Percentiles rank a stretch among this genome's conserved stretches.
Evolutionary conservation across 2,329 filamentous ascomycete genomes (phyloP).

Genomic region (Stenocarpella maydis): DNA sequence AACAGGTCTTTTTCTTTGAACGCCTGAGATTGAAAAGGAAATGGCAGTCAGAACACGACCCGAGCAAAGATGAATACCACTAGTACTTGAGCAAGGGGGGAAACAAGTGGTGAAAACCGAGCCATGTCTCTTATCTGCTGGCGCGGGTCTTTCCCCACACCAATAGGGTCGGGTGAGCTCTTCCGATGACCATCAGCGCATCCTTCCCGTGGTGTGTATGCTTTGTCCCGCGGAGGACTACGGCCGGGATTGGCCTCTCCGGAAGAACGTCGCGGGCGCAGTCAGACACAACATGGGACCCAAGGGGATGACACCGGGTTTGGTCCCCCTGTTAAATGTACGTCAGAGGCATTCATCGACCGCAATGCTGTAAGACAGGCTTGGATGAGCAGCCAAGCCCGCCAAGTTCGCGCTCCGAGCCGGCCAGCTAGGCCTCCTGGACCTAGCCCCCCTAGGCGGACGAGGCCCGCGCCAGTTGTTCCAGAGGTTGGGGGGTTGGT

Average conservation of each 20-base stretch:
- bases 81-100: not conserved
- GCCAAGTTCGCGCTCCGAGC: not conserved
- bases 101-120: not conserved
- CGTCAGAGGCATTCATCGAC: slow-evolving; percentile 6
- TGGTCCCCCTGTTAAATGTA: not conserved
- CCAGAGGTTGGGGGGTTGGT: not conserved
- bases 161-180: not conserved
- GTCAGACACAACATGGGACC: not conserved
- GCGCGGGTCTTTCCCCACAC: not conserved
- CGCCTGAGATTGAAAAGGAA: not conserved
- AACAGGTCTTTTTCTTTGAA: not conserved
- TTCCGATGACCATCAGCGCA: no score
- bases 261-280: not conserved
- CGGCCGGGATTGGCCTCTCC: not conserved
- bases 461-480: not conserved
- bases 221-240: not conserved
- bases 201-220: not conserved
- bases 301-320: not conserved
- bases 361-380: not conserved
- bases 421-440: not conserved
- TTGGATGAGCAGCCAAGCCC: not conserved
- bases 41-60: no score
- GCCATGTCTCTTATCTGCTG: not conserved
- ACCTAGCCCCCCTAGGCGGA: not conserved
- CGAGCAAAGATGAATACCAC: no score